These are phyloP conservation scores for Apiospora koreana DNA, from an alignment of 2,329 filamentous ascomycete species.

Conservation along the genomic window DNA sequence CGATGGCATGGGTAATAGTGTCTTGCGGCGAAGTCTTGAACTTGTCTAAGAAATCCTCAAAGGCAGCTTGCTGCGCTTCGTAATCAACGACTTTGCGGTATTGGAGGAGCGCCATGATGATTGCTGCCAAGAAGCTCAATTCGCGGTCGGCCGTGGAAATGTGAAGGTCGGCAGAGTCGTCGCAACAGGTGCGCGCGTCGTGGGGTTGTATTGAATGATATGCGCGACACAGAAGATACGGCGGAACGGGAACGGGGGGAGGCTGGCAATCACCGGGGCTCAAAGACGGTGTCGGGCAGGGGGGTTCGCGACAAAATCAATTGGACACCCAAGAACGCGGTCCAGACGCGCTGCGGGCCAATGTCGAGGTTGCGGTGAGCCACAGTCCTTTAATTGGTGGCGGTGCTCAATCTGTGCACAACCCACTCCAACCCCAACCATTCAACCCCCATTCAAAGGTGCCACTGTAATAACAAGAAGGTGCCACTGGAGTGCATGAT, in stretches of 20 bases:
- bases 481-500: neutral
- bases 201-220: neutral
- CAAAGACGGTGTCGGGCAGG: slow-evolving; percentile 3
- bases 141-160: neutral
- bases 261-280: slow-evolving; percentile 8
- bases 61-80: slow-evolving; percentile 79
- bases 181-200: neutral
- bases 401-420: neutral
- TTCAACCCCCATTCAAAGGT: neutral
- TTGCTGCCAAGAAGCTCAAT: slow-evolving; percentile 19
- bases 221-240: neutral
- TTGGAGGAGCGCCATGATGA: slow-evolving; percentile 88
- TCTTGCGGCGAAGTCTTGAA: slow-evolving; percentile 81
- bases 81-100: slow-evolving; percentile 83
- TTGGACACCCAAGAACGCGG: neutral
- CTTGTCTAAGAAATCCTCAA: slow-evolving; percentile 82
- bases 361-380: neutral
- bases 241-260: neutral
- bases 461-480: too few species aligned
- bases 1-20: slow-evolving; percentile 77
- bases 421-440: neutral
- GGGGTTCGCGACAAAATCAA: slow-evolving; percentile 6
- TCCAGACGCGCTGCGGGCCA: neutral
- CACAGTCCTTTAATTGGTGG: neutral
- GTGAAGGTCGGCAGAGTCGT: slow-evolving; percentile 1